Conservation (phyloP, 2,329 filamentous ascomycete genomes). For the Arthroderma sp. region DNA sequence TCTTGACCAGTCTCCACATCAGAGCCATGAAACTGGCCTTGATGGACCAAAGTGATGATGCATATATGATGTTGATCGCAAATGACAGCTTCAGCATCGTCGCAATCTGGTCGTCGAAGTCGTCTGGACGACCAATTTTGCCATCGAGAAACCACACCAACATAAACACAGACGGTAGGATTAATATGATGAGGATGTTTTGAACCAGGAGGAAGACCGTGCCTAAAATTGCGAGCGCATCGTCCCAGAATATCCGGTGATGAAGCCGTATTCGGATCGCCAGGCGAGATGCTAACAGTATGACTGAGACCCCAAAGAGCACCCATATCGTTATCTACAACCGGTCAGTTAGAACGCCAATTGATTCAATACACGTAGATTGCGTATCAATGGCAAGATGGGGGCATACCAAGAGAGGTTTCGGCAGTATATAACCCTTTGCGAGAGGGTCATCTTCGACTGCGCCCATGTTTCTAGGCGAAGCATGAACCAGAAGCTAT, state of each 20-base stretch:
- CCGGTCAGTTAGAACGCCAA: neutral
- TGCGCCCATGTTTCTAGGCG: too few relatives aligned
- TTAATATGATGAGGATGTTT: conserved; percentile 3
- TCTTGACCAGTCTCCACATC: conserved; percentile 6
- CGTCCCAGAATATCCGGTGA: conserved; percentile 8
- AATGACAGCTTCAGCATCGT: neutral
- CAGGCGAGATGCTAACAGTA: conserved; percentile 5
- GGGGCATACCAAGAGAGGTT: neutral
- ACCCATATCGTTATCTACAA: conserved; percentile 6
- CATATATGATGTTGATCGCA: conserved; percentile 4
- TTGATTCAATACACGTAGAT: neutral
- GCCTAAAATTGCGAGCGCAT: conserved; percentile 5
- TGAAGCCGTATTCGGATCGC: conserved; percentile 8
- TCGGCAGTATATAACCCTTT: neutral
- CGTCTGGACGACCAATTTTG: neutral
- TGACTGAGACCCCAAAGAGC: conserved; percentile 5
- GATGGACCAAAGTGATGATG: conserved; percentile 4
- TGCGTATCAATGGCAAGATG: neutral
- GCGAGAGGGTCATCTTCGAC: neutral
- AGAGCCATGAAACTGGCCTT: conserved; percentile 8
- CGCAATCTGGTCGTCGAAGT: neutral
- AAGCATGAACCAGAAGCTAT: too few relatives aligned
- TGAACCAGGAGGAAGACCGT: conserved; percentile 5
- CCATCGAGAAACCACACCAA: neutral
- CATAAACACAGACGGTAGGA: conserved; percentile 4